phyloP scores from a whole-genome alignment of 2,329 filamentous ascomycete species.

The Apiospora saccharicola region DNA sequence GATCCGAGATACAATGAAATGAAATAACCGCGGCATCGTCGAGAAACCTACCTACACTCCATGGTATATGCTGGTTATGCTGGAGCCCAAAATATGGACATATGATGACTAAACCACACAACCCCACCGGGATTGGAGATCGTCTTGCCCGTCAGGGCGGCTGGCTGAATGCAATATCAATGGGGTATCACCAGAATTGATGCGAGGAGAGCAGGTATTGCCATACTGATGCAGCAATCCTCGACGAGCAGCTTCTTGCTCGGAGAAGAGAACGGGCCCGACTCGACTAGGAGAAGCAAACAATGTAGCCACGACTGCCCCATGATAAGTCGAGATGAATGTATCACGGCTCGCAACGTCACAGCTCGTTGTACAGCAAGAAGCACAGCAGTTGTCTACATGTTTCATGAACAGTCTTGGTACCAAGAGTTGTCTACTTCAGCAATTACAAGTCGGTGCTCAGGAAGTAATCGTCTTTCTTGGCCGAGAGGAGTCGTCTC shows the following conservation, averaged over 20 bases:
- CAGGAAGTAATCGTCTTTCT: background rate
- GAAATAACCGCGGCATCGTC: too few species aligned
- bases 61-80: background rate
- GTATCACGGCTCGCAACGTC: slow-evolving; percentile 21
- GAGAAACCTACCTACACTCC: background rate
- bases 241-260: background rate
- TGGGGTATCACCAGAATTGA: slow-evolving; percentile 7
- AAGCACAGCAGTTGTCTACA: slow-evolving; percentile 20
- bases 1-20: background rate
- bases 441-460: background rate
- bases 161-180: background rate
- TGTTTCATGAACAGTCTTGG: slow-evolving; percentile 11
- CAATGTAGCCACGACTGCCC: background rate
- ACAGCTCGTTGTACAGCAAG: slow-evolving; percentile 16
- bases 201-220: background rate
- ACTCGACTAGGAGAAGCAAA: background rate
- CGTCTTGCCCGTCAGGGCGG: background rate
- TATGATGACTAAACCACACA: background rate
- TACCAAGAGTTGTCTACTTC: background rate
- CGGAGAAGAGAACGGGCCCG: background rate
- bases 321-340: background rate
- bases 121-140: background rate
- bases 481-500: too few species aligned
- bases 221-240: background rate
- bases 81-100: too few species aligned